Evolutionary conservation across 106 monocot species (phyloP), one percentile per base, ranked within the genome.

Genomic region (Platanthera zijinensis): DNA sequence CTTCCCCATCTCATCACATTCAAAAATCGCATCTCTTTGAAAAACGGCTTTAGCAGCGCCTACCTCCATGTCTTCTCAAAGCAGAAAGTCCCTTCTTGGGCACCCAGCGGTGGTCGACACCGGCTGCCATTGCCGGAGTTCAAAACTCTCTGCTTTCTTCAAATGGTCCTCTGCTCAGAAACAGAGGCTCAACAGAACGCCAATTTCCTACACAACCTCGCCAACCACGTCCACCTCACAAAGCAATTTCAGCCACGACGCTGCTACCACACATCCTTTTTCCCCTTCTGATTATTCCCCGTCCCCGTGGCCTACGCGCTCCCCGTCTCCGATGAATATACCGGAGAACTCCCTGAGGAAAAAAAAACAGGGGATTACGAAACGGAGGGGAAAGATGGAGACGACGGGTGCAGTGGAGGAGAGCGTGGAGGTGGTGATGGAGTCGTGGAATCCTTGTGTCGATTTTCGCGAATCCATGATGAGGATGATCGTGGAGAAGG

Each of bases 401-500:
- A 30, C 32, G 81, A 82, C 59, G 30, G 47, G 21, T 3, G 84
- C 56, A 18, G 78, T 63, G 15, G 78, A 70, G 22, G 79, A 81
- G 51, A 77, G 87, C 52, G 76, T 89, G 62, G 87, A 85, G 51
- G 92, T 87, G 67, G 92, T 87, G 78, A 85, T 82, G 80, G 92
- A 92, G 75, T 85, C 85, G 45, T 77, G 78, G 53, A 86, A 92
- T 18, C 92, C 92, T 5, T 84, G 85, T 68, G 10, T 73, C 4
- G 92, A 92, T 51, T 92, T 92, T 83, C 67, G 81, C 10, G 85
- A 85, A 22, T 89, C 87, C 17, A 87, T 92, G 89, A 7, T 92
- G 48, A 81, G 80, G 73, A 89, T 92, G 92, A 89, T 92, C 14
- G 82, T 92, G 21, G 85, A 92, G 87, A 89, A 87, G 72, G 87